Conservation (phyloP, 306 rosid species). For the Glycyrrhiza uralensis region DNA sequence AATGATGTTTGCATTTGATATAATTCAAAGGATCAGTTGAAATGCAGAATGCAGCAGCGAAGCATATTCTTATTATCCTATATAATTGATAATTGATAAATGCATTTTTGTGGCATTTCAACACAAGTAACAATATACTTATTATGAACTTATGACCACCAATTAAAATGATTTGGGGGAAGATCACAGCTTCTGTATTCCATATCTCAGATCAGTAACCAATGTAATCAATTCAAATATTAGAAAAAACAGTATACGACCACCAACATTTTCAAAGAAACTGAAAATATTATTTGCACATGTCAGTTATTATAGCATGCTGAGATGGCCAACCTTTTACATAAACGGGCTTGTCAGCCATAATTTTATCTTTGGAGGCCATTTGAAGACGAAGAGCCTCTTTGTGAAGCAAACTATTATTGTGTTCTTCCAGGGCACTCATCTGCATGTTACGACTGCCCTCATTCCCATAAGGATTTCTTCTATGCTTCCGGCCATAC, state of each 20-base stretch:
- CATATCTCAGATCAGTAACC: not conserved
- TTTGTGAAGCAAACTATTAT: slow-evolving; percentile 96
- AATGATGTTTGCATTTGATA: not conserved
- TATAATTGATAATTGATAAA: not conserved
- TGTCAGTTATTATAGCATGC: slow-evolving; percentile 12
- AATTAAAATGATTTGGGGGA: not conserved
- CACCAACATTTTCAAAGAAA: not conserved
- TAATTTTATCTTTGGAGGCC: slow-evolving; percentile 91
- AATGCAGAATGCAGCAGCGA: not conserved
- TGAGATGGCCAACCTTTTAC: slow-evolving; percentile 70
- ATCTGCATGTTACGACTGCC: slow-evolving; percentile 99
- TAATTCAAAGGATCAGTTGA: not conserved
- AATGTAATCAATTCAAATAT: not conserved
- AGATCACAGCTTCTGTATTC: not conserved
- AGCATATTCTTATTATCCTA: slow-evolving; percentile 7
- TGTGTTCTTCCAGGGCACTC: slow-evolving; percentile 98
- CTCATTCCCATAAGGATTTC: slow-evolving; percentile 97
- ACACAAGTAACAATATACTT: slow-evolving; percentile 4
- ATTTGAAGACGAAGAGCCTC: slow-evolving; percentile 98
- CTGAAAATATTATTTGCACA: not conserved
- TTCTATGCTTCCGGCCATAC: slow-evolving; percentile 92
- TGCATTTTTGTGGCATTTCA: slow-evolving; percentile 2
- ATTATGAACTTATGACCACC: not conserved
- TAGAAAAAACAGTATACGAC: not conserved
- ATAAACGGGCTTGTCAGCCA: slow-evolving; percentile 81